A percentile compares a stretch with the other conserved stretches of the same genome.
These are phyloP conservation scores for Quercus rubra DNA, from an alignment of 306 rosid genomes.

Conservation along the genomic window DNA sequence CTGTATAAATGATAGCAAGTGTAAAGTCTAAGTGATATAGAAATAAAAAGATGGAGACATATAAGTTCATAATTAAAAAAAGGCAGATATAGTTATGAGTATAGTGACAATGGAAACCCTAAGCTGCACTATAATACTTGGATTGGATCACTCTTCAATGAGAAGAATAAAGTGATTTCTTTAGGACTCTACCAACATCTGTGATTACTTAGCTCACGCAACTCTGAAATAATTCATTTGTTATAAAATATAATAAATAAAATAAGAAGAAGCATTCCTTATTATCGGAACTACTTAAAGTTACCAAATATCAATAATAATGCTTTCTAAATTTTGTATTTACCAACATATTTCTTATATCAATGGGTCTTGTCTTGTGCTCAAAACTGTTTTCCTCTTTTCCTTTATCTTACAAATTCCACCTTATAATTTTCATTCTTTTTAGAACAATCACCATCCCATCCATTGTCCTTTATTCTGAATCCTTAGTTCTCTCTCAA, in stretches of 20 bases:
- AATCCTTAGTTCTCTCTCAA: background rate
- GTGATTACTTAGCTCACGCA: background rate
- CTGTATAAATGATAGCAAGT: background rate
- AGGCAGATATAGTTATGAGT: background rate
- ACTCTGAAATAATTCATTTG: background rate
- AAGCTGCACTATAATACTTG: background rate
- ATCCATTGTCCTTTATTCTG: background rate
- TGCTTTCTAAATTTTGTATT: background rate
- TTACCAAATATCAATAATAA: background rate
- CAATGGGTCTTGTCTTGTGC: background rate
- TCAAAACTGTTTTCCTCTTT: background rate
- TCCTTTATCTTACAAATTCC: background rate
- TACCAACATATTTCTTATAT: background rate
- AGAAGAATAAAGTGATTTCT: background rate
- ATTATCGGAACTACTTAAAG: background rate
- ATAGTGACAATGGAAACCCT: background rate
- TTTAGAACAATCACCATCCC: background rate
- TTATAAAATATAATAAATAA: background rate
- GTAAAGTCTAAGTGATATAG: background rate
- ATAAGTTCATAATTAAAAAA: background rate
- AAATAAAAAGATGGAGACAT: background rate
- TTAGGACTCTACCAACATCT: background rate
- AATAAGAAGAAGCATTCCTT: background rate
- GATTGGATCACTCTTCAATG: background rate
- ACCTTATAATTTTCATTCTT: background rate